Base-by-base conservation (phyloP, 257 asterid genomes). In the Jacaranda copaia region DNA sequence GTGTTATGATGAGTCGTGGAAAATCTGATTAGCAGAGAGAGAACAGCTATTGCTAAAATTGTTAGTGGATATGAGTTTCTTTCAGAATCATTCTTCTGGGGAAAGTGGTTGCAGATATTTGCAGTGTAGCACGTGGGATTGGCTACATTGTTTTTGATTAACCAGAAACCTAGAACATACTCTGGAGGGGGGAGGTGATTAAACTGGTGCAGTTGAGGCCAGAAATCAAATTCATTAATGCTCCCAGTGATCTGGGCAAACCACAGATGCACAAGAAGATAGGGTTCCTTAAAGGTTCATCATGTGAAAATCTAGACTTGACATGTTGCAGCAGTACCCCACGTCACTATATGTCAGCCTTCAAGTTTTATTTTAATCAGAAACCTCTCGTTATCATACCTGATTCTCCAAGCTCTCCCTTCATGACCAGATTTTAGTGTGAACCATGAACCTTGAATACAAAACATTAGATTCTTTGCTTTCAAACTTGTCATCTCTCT, bases 131-230 rank as follows among this genome's bases (percentile, higher is more conserved):
- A 25, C 2, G 32, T 25, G 32, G 63, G 36, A 46, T n/a, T 19
- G 16, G 35, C 40, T 48, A 60, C 38, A 59, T 48, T 74, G 62
- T 62, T 61, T 32, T 73, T 16, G 10, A 57, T 36, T 60, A 16
- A 60, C 51, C 60, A 61, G 62, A 35, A 62, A 40, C 69, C 59
- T 73, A 59, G 32, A 20, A 15, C 59, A 60, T 53, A 15, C 25
- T 32, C 32, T 25, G 32, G 32, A 25, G 32, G 19, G 19, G 57
- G 13, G 25, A 20, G 68, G 59, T 42, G 53, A 70, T 70, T 70
- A 63, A 51, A 70, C 63, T 15, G 12, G 20, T 7, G 20, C 13
- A 39, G 15, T 16, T 40, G 53, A 40, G 43, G 56, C 68, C 3
- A 55, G 16, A 9, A 11, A 55, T 55, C 40, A 56, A 56, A 14